These are phyloP conservation scores for Cucurbita ficifolia DNA, from an alignment of 306 rosid species.

Conservation along the genomic window DNA sequence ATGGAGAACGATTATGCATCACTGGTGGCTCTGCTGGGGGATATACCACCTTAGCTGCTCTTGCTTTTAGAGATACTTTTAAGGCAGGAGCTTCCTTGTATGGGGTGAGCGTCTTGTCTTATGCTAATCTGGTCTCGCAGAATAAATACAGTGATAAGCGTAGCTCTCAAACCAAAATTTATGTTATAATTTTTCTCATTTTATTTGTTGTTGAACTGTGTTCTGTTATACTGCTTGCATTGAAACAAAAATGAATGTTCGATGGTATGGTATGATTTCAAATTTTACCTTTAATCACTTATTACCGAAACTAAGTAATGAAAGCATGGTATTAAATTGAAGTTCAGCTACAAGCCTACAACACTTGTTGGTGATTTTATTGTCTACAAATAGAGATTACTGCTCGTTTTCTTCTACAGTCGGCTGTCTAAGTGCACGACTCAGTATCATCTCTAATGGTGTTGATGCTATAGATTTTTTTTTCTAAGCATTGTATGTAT, in stretches of 20 bases:
- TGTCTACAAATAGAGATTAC: background rate
- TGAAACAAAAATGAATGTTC: background rate
- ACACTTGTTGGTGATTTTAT: background rate
- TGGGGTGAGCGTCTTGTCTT: slow-evolving; percentile 54
- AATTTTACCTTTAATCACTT: background rate
- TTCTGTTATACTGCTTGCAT: background rate
- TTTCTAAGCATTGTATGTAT: background rate
- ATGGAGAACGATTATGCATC: slow-evolving; percentile 64
- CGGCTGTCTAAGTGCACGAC: background rate
- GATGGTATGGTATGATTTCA: background rate
- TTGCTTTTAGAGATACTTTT: slow-evolving; percentile 62
- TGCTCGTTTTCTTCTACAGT: background rate
- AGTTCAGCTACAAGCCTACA: background rate
- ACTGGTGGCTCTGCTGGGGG: slow-evolving; percentile 98
- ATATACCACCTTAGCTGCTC: slow-evolving; percentile 88
- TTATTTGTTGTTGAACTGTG: background rate
- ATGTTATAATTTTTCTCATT: background rate
- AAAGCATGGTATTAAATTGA: background rate
- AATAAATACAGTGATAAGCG: background rate
- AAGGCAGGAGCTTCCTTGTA: slow-evolving; percentile 85
- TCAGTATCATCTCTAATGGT: background rate
- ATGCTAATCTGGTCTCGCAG: background rate
- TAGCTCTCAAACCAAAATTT: background rate
- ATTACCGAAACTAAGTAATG: background rate
- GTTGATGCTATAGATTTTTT: background rate